Evolutionary conservation across 495 filamentous ascomycete genomes (phyloP).

Genomic region (Tuber melanosporum): DNA sequence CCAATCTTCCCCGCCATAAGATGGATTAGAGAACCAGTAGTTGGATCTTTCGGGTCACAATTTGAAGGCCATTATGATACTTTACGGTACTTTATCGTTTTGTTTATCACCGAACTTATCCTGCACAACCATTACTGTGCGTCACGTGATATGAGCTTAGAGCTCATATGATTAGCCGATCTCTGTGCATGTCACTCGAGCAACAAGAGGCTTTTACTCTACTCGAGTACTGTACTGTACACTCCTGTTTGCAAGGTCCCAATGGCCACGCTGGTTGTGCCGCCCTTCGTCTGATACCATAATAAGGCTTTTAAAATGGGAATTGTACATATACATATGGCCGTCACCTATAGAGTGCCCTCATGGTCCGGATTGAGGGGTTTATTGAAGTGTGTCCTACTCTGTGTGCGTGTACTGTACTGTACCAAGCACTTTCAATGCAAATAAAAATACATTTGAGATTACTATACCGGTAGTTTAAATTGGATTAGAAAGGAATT

Average conservation of each 20-base stretch:
- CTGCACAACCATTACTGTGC: neutral
- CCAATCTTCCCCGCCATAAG: neutral
- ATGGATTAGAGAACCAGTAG: neutral
- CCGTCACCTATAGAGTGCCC: neutral
- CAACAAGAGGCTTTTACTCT: neutral
- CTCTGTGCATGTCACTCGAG: neutral
- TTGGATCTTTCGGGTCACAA: neutral
- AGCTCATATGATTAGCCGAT: neutral
- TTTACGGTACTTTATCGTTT: neutral
- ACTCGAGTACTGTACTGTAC: neutral
- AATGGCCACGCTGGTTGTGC: neutral
- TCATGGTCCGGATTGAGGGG: no score
- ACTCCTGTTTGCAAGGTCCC: neutral
- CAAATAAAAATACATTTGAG: no score
- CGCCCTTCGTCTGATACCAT: neutral
- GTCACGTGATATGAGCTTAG: neutral
- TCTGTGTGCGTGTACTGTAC: neutral
- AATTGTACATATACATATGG: neutral
- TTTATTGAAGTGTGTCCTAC: neutral
- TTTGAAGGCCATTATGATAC: neutral
- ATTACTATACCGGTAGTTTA: no score
- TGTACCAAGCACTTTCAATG: no score
- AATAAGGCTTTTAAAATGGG: neutral
- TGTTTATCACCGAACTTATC: neutral
- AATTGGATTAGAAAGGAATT: no score